Base-by-base conservation (phyloP, 2,329 filamentous ascomycete species). In the Sporothrix pseudoabietina region DNA sequence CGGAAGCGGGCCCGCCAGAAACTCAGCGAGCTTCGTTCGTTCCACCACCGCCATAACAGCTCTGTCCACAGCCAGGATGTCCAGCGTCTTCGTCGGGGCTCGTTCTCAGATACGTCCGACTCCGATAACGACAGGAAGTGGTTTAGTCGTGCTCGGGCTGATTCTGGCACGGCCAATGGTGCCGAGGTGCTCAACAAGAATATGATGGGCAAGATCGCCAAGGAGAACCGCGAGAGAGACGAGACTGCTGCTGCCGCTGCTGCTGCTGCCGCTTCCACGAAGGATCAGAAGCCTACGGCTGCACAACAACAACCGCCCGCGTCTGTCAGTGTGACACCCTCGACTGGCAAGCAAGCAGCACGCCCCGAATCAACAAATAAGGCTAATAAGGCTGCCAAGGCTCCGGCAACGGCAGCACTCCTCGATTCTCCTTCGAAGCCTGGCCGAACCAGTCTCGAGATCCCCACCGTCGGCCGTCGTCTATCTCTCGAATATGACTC, bases 1-100 rank as follows among this genome's bases (percentile, higher is more conserved):
- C 85, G 87, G 73, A 88, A 88, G 19, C 87, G 88, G 61, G 87
- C 88, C 16, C 87, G 86, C 52, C 87, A 89, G 76, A 90, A 88
- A 76, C 80, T 91, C 12, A 86, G 87, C n/a, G 86, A 85, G 54
- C 81, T 90, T 71, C 85, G 85, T 65, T 84, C 85, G n/a, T 82
- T 87, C 19, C 84, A 87, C 57, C 87, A 89, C 72, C 87, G 86
- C 61, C 87, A 86, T 71, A 85, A 80, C 73, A 82, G 82, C 72
- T 87, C 86, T 1, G 78, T 82, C 14, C 83, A 87, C 74, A 85
- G 39, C 26, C 54, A 71, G 44, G 85, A 87, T 71, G 86, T 88
- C 73, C 81, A 86, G 39, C 85, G 84, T 66, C 84, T 86, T 41
- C 85, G 86, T 69, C 85, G 84, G 71, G 84, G 84, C 12, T 89